These are phyloP conservation scores for Pleurotus tuoliensis DNA, from an alignment of 768 basidiomycete genomes.

Conservation along the genomic window DNA sequence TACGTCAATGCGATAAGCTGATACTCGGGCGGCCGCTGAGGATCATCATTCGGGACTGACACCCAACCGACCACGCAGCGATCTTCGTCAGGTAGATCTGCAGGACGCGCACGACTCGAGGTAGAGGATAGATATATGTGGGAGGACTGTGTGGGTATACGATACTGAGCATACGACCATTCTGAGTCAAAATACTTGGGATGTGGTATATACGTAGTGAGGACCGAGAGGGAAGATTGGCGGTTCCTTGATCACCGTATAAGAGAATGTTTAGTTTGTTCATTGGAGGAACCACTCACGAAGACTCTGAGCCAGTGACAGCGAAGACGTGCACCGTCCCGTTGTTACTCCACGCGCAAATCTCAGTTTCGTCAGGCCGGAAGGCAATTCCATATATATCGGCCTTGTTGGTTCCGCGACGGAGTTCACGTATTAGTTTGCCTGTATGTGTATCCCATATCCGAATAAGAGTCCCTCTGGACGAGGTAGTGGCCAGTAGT, in stretches of 20 bases:
- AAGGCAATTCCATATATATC: slow-evolving; percentile 90
- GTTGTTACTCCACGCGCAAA: slow-evolving; percentile 94
- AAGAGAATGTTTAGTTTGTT: neutral
- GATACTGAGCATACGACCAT: slow-evolving; percentile 93
- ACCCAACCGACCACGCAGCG: slow-evolving; percentile 89
- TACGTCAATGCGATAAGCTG: slow-evolving; percentile 86
- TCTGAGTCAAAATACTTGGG: slow-evolving; percentile 94
- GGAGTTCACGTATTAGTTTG: slow-evolving; percentile 72
- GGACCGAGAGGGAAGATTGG: slow-evolving; percentile 76
- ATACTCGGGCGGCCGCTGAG: slow-evolving; percentile 40
- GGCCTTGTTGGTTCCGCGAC: slow-evolving; percentile 86
- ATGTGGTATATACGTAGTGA: slow-evolving; percentile 75
- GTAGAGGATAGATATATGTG: slow-evolving; percentile 76
- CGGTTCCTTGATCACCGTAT: slow-evolving; percentile 54
- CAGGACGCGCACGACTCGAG: slow-evolving; percentile 47
- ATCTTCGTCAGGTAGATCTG: slow-evolving; percentile 75
- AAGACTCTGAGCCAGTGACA: slow-evolving; percentile 57
- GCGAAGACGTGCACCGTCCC: slow-evolving; percentile 91
- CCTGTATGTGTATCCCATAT: slow-evolving; percentile 80
- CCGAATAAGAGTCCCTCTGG: slow-evolving; percentile 79
- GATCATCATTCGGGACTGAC: slow-evolving; percentile 30
- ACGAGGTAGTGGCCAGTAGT: slow-evolving; percentile 79
- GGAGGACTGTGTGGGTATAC: slow-evolving; percentile 80
- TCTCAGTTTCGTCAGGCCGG: slow-evolving; percentile 78
- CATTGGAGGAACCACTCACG: slow-evolving; percentile 41